A percentile compares a stretch with the other conserved stretches of the same genome.
These are phyloP conservation scores for Aspergillus tamarii DNA, from an alignment of 2,329 filamentous ascomycete genomes.

Conservation along the genomic window DNA sequence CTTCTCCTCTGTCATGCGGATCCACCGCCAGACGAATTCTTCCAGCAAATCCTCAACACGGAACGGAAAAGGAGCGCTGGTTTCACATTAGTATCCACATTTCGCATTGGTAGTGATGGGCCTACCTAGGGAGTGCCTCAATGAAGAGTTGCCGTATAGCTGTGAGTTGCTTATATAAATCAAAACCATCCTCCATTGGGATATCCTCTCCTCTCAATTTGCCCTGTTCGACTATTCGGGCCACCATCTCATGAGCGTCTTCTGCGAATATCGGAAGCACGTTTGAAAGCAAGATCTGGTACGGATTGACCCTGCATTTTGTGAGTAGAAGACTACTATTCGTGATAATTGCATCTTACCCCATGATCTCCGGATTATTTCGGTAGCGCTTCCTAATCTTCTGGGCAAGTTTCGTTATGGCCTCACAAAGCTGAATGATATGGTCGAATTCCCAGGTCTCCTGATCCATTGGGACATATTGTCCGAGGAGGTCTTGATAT, in stretches of 20 bases:
- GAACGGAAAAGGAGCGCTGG: conserved; percentile 72
- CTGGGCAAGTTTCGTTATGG: conserved; percentile 81
- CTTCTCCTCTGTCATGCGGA: conserved; percentile 75
- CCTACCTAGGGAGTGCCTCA: conserved; percentile 68
- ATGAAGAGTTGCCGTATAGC: conserved; percentile 81
- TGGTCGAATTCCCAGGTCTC: conserved; percentile 89
- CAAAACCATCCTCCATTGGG: conserved; percentile 88
- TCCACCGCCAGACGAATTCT: conserved; percentile 96
- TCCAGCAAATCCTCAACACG: conserved; percentile 83
- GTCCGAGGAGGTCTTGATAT: conserved; percentile 77
- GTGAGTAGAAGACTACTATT: conserved; percentile 21
- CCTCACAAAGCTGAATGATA: conserved; percentile 84
- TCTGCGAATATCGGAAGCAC: conserved; percentile 88
- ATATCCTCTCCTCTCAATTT: conserved; percentile 73
- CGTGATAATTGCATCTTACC: conserved; percentile 46
- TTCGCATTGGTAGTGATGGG: neutral
- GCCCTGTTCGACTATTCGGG: conserved; percentile 75
- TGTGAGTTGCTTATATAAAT: conserved; percentile 85
- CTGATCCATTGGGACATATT: conserved; percentile 76
- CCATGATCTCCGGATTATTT: conserved; percentile 85
- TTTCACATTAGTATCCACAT: conserved; percentile 24
- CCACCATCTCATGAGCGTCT: conserved; percentile 83
- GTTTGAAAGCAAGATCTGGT: conserved; percentile 76
- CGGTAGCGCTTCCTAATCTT: conserved; percentile 91
- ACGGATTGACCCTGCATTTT: conserved; percentile 54